Conservation (phyloP, 192 early-diverging fungal species). For the Entophlyctis helioformis region DNA sequence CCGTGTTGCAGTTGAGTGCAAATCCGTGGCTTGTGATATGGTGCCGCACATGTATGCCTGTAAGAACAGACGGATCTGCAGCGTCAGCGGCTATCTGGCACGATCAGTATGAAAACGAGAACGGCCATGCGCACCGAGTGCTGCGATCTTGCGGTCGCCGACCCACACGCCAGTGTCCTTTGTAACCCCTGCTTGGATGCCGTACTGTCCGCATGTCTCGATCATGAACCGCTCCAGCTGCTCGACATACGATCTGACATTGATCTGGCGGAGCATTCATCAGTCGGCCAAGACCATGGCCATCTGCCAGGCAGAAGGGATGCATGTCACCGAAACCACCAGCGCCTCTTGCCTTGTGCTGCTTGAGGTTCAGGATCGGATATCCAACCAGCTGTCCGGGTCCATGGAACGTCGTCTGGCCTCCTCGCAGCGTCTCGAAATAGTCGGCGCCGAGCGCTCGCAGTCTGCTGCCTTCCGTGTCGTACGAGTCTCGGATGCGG, state of each 20-base stretch:
- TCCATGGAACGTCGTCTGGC: conserved; percentile 93
- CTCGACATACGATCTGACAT: conserved; percentile 66
- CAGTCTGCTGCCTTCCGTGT: conserved; percentile 32
- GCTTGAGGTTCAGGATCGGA: conserved; percentile 71
- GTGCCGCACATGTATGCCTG: conserved; percentile 72
- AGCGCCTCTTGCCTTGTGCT: conserved; percentile 41
- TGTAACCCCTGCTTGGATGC: conserved; percentile 50
- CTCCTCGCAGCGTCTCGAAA: conserved; percentile 71
- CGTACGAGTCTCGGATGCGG: conserved; percentile 50
- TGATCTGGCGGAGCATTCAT: conserved; percentile 24
- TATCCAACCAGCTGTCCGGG: conserved; percentile 95
- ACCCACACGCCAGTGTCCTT: conserved; percentile 91
- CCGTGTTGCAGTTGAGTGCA: conserved; percentile 86
- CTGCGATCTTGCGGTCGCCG: conserved; percentile 77
- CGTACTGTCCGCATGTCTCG: conserved; percentile 51
- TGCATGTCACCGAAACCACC: too few relatives aligned
- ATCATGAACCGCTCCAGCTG: conserved; percentile 69
- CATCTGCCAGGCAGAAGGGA: not conserved
- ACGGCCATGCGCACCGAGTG: conserved; percentile 61
- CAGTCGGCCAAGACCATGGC: not conserved
- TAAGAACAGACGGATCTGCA: not conserved
- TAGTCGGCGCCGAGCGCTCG: conserved; percentile 57
- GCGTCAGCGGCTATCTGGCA: not conserved
- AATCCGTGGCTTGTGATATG: conserved; percentile 90
- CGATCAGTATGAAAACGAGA: not conserved